These are phyloP conservation scores for Chrysanthemum lavandulifolium DNA, from an alignment of 129 eudicot genomes.

Conservation along the genomic window DNA sequence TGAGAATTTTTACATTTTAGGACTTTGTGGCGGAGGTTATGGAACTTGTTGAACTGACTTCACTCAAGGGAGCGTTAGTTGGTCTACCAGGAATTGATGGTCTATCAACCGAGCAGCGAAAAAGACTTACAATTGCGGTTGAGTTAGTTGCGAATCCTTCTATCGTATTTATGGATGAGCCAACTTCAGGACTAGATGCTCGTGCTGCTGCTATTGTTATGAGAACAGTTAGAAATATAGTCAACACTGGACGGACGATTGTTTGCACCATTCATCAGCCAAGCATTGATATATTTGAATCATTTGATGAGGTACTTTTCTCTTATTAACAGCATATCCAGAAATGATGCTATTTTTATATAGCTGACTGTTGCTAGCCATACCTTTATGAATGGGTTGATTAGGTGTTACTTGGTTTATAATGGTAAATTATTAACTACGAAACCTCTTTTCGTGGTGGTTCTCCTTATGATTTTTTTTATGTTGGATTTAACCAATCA, in stretches of 20 bases:
- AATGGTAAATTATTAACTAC: too few relatives aligned
- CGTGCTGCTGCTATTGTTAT: slow-evolving; percentile 98
- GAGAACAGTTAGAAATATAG: slow-evolving; percentile 96
- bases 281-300: slow-evolving; percentile 91
- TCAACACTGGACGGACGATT: slow-evolving; percentile 90
- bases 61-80: slow-evolving; percentile 65
- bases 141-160: slow-evolving; percentile 98
- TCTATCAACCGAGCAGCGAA: slow-evolving; percentile 88
- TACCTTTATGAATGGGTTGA: background rate
- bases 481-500: too few relatives aligned
- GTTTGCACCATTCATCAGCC: slow-evolving; percentile 99
- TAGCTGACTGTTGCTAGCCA: background rate
- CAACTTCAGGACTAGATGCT: slow-evolving; percentile 99
- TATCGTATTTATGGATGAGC: slow-evolving; percentile 96
- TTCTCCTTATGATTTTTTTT: too few relatives aligned
- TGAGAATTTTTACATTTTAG: slow-evolving; percentile 33
- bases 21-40: slow-evolving; percentile 81
- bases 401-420: too few relatives aligned
- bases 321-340: background rate
- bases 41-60: slow-evolving; percentile 87
- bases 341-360: too few relatives aligned
- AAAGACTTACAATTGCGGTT: slow-evolving; percentile 90
- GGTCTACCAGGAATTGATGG: slow-evolving; percentile 94
- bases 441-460: too few relatives aligned
- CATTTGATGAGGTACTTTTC: slow-evolving; percentile 86